Conservation (phyloP, 768 basidiomycete species). For the Cubamyces sp. region DNA sequence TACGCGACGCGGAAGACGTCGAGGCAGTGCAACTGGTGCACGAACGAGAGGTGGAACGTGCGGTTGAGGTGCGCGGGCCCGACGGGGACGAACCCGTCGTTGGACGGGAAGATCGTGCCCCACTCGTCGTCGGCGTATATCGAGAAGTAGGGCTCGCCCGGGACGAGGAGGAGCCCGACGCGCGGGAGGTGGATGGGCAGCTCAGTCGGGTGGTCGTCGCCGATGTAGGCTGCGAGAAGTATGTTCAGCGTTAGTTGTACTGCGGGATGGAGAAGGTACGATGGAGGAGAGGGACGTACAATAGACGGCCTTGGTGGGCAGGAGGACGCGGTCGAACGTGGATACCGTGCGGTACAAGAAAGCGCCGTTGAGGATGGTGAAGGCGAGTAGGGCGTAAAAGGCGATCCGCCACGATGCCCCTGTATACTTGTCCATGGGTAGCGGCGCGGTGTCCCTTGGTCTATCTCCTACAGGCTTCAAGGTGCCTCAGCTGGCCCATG, state of each 20-base stretch:
- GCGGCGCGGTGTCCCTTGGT: too few species aligned
- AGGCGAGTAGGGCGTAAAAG: background rate
- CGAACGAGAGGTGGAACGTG: conserved; percentile 29
- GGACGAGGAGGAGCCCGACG: conserved; percentile 33
- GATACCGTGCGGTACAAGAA: background rate
- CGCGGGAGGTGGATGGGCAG: conserved; percentile 35
- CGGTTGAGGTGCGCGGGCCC: conserved; percentile 18
- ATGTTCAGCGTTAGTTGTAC: background rate
- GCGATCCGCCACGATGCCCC: background rate
- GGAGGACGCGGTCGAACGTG: background rate
- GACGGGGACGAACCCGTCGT: conserved; percentile 25
- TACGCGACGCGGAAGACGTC: conserved; percentile 31
- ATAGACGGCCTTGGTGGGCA: background rate
- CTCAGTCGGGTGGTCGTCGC: conserved; percentile 33
- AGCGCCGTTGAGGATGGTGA: background rate
- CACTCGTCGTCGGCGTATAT: conserved; percentile 41
- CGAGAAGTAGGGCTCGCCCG: conserved; percentile 34
- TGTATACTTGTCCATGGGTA: background rate
- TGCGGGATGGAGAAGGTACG: too few species aligned
- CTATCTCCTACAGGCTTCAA: too few species aligned
- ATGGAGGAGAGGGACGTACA: background rate
- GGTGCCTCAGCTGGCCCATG: too few species aligned
- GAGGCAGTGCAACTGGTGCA: conserved; percentile 37
- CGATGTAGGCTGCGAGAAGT: conserved; percentile 32
- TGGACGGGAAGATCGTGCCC: conserved; percentile 36